Conservation (phyloP, 169 alveolate genomes). For the Perkinsus chesapeaki region DNA sequence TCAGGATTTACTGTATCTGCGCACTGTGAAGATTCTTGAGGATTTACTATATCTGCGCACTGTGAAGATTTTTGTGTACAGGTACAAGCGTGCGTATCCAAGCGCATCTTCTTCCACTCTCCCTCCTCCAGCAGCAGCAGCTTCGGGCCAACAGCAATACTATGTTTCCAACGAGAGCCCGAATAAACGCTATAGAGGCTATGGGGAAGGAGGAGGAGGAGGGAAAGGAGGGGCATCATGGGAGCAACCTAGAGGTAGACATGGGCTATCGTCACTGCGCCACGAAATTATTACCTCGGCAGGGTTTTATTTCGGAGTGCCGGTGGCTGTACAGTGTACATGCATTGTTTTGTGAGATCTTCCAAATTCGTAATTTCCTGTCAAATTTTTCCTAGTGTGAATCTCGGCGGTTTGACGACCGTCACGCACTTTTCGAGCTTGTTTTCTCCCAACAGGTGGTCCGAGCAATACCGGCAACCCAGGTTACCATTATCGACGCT, state of each 20-base stretch:
- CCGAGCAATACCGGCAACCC: background rate
- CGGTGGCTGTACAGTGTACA: too few species aligned
- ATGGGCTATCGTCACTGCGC: too few species aligned
- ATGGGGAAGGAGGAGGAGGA: background rate
- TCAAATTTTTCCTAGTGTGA: too few species aligned
- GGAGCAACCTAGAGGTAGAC: background rate
- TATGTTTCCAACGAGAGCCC: background rate
- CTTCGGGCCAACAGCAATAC: too few species aligned
- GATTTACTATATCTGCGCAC: background rate
- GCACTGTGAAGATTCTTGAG: background rate
- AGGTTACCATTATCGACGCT: background rate
- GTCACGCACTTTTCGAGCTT: too few species aligned
- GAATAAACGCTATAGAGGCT: background rate
- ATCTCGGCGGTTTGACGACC: too few species aligned
- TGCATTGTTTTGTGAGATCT: too few species aligned
- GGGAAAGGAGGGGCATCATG: background rate
- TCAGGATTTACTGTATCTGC: too few species aligned
- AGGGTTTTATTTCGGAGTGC: too few species aligned
- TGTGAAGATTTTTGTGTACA: background rate
- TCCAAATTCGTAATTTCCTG: too few species aligned
- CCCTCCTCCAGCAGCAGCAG: background rate
- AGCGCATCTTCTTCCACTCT: background rate
- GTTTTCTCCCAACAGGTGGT: background rate
- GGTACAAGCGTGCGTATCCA: background rate
- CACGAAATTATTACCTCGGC: too few species aligned